These are phyloP conservation scores for Carex myosuroides DNA, from an alignment of 176 grass and related monocot species.

Conservation along the genomic window DNA sequence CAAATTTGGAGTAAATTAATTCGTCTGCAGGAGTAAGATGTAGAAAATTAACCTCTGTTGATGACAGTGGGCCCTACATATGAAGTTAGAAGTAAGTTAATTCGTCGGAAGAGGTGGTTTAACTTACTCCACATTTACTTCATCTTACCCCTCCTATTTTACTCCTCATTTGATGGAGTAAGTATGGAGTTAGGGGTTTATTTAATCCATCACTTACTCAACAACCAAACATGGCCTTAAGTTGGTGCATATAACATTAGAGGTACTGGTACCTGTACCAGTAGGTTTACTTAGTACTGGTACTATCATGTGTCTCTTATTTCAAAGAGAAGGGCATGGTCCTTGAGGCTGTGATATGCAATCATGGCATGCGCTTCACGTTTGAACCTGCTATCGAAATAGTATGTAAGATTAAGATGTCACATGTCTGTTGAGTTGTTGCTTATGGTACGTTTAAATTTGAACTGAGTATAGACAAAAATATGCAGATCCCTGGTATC, in stretches of 20 bases:
- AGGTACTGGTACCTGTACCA: background rate
- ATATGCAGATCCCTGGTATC: constrained; percentile 97
- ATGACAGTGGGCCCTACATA: no score
- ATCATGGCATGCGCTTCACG: background rate
- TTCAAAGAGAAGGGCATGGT: background rate
- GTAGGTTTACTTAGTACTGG: background rate
- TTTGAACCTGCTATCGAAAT: background rate
- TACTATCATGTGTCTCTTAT: background rate
- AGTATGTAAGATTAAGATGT: background rate
- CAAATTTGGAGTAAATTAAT: no score
- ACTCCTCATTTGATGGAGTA: no score
- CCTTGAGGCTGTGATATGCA: background rate
- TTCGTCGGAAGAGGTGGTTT: no score
- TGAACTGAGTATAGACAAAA: background rate
- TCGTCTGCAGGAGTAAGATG: no score
- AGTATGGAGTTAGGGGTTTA: no score
- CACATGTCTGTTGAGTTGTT: background rate
- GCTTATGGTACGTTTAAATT: background rate
- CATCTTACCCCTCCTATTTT: no score
- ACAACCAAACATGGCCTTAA: background rate
- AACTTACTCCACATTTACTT: no score
- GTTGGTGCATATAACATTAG: background rate
- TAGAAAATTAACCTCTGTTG: no score
- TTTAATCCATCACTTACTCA: no score
- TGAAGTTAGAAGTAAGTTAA: no score